These are phyloP conservation scores for Lipomyces mesembrius DNA, from an alignment of 805 yeast species.

Conservation along the genomic window DNA sequence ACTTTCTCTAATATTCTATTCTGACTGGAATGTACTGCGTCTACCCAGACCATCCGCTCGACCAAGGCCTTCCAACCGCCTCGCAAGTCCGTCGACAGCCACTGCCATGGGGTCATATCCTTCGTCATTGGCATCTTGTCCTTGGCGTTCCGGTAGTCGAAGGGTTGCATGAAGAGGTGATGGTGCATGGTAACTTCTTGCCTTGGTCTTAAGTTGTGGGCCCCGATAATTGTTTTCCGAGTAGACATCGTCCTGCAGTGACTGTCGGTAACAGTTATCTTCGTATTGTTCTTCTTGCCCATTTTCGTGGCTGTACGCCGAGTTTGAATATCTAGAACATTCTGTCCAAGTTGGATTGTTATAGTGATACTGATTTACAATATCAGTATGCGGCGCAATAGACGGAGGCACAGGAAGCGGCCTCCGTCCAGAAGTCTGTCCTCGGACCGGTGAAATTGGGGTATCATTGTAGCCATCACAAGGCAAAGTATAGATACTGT, in stretches of 20 bases:
- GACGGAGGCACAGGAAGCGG: conserved; percentile 6
- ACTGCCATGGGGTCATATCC: not conserved
- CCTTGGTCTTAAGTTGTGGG: not conserved
- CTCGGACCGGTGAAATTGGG: not conserved
- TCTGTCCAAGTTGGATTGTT: not conserved
- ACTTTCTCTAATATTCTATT: not conserved
- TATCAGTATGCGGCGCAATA: not conserved
- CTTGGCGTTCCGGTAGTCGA: not conserved
- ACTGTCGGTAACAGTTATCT: not conserved
- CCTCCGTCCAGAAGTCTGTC: not conserved
- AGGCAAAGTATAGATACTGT: not conserved
- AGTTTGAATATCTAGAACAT: not conserved
- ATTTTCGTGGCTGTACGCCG: not conserved
- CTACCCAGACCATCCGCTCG: conserved; percentile 6
- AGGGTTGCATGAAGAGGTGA: not conserved
- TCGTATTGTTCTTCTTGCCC: not conserved
- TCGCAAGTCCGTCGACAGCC: conserved; percentile 11
- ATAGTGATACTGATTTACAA: not conserved
- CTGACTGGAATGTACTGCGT: not conserved
- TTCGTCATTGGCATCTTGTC: not conserved
- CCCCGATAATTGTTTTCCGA: not conserved
- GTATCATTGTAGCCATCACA: not conserved
- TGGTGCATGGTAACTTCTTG: not conserved
- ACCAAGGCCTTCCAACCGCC: not conserved
- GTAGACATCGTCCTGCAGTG: not conserved